Evolutionary conservation across 2,329 filamentous ascomycete species (phyloP).

Genomic region (Colletotrichum karsti): DNA sequence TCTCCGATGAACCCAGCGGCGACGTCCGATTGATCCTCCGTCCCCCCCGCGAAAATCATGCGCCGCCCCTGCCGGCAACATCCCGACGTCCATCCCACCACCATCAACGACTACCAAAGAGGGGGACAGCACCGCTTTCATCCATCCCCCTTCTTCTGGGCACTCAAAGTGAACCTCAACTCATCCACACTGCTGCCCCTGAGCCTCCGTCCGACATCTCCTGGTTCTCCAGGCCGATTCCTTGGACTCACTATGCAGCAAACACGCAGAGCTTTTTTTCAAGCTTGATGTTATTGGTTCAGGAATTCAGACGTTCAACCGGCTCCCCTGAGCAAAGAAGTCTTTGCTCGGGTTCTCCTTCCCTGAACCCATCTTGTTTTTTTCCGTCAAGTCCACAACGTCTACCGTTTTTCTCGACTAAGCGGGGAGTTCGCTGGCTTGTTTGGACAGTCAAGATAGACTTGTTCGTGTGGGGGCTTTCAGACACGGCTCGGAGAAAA

Average conservation of each 20-base stretch:
- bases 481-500: conserved; percentile 4
- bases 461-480: neutral
- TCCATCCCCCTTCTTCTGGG: conserved; percentile 22
- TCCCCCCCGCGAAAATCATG: conserved; percentile 25
- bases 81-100: conserved; percentile 9
- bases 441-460: neutral
- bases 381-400: neutral
- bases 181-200: conserved; percentile 22
- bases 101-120: neutral
- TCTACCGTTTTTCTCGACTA: neutral
- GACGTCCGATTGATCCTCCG: conserved; percentile 22
- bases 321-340: conserved; percentile 2
- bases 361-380: neutral
- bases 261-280: neutral
- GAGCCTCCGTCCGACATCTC: conserved; percentile 21
- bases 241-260: neutral
- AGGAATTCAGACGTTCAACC: conserved; percentile 7
- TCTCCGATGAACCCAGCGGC: conserved; percentile 1
- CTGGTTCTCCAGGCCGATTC: neutral
- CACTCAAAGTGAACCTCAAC: conserved; percentile 29
- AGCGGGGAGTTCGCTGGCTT: neutral
- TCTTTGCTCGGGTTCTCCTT: conserved; percentile 1
- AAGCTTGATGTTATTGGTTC: conserved; percentile 10
- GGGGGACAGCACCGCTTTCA: neutral
- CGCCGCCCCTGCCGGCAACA: conserved; percentile 1